These are phyloP conservation scores for Ruellia speciosa DNA, from an alignment of 305 asterid species.

Conservation along the genomic window DNA sequence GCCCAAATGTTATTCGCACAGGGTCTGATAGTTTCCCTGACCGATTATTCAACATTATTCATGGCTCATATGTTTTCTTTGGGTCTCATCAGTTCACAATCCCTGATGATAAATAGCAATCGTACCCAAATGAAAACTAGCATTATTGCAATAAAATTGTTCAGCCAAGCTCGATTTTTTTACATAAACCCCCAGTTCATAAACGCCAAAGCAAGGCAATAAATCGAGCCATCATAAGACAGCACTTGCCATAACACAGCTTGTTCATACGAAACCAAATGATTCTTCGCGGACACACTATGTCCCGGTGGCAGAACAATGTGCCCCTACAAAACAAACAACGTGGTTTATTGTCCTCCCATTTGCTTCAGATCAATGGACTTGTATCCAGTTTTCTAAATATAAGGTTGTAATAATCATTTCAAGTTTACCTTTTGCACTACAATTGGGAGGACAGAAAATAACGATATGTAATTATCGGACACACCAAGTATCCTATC, in stretches of 20 bases:
- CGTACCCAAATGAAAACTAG: too few relatives aligned
- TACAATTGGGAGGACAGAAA: constrained; percentile 8
- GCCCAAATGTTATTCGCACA: too few relatives aligned
- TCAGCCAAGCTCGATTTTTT: too few relatives aligned
- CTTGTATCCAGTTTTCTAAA: background rate
- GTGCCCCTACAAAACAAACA: constrained; percentile 16
- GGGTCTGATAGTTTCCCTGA: too few relatives aligned
- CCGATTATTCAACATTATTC: too few relatives aligned
- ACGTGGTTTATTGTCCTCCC: too few relatives aligned
- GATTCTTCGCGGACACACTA: background rate
- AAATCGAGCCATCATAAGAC: constrained; percentile 7
- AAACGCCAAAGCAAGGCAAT: constrained; percentile 12
- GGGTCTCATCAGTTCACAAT: too few relatives aligned
- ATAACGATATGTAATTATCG: background rate
- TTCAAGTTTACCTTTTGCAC: constrained; percentile 14
- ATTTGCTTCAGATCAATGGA: background rate
- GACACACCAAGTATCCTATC: constrained; percentile 9
- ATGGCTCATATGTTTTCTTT: too few relatives aligned
- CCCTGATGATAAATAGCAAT: too few relatives aligned
- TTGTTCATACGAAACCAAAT: constrained; percentile 4
- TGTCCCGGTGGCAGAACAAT: constrained; percentile 14
- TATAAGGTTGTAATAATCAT: background rate
- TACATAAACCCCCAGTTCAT: background rate
- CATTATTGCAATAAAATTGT: too few relatives aligned
- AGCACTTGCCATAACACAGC: constrained; percentile 15